Conservation (phyloP, 2,329 filamentous ascomycete species). For the Fusarium musae region DNA sequence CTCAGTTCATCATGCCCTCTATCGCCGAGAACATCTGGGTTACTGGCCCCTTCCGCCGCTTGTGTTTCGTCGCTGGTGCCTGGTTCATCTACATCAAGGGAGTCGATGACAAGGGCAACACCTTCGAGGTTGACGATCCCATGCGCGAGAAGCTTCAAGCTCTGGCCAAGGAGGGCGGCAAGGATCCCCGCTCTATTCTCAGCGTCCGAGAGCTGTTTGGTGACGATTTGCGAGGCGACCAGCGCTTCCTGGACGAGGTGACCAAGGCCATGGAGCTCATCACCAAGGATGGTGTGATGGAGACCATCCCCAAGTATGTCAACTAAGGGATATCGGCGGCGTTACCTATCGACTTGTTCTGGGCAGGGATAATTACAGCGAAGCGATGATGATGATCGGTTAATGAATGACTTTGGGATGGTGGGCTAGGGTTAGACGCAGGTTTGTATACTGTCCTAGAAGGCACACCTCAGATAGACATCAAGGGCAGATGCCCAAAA, state of each 20-base stretch:
- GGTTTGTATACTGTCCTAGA: neutral
- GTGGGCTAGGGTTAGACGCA: neutral
- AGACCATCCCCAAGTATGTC: slow-evolving; percentile 62
- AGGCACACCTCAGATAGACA: slow-evolving; percentile 25
- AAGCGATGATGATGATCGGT: slow-evolving; percentile 14
- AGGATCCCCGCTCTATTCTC: slow-evolving; percentile 55
- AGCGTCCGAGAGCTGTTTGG: slow-evolving; percentile 61
- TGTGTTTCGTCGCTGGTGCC: slow-evolving; percentile 59
- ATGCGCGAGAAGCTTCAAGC: slow-evolving; percentile 60
- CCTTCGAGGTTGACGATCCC: slow-evolving; percentile 58
- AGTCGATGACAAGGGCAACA: slow-evolving; percentile 59
- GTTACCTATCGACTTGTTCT: slow-evolving; percentile 1
- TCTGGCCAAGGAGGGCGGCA: slow-evolving; percentile 56
- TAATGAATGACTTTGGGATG: slow-evolving; percentile 25
- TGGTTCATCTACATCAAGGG: slow-evolving; percentile 65
- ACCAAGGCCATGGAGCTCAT: slow-evolving; percentile 60
- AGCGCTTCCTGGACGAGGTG: slow-evolving; percentile 60
- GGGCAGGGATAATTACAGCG: slow-evolving; percentile 12
- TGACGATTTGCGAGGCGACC: slow-evolving; percentile 60
- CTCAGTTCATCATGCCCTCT: slow-evolving; percentile 62
- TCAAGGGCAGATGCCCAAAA: slow-evolving; percentile 21
- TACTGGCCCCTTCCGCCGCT: slow-evolving; percentile 56
- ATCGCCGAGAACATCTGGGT: slow-evolving; percentile 60
- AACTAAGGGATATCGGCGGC: slow-evolving; percentile 23
- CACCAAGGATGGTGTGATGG: slow-evolving; percentile 58